Percentiles rank a stretch among this genome's conserved stretches.
phyloP scores from a whole-genome alignment of 2,329 filamentous ascomycete genomes.

The Aureobasidium zeae region DNA sequence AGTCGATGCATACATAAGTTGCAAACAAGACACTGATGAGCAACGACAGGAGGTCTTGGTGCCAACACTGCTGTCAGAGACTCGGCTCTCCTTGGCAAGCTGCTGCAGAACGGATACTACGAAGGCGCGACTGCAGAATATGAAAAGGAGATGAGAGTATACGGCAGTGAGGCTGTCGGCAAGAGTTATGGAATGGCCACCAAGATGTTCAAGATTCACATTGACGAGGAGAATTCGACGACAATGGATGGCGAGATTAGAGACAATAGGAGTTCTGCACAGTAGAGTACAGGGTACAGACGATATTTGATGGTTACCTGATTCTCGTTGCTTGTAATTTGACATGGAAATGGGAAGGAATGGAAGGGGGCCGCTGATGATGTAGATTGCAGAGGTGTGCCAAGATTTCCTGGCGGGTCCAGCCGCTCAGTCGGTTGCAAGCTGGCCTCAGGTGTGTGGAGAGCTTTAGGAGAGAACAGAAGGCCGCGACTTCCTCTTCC shows the following conservation, averaged over 20 bases:
- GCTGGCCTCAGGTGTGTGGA: slow-evolving; percentile 14
- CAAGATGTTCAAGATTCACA: slow-evolving; percentile 36
- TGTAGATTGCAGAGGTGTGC: slow-evolving; percentile 13
- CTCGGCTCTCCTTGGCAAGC: slow-evolving; percentile 44
- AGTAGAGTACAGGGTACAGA: too few relatives aligned
- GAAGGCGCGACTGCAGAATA: slow-evolving; percentile 32
- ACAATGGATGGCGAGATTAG: slow-evolving; percentile 8
- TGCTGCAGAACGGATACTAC: slow-evolving; percentile 43
- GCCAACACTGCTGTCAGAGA: slow-evolving; percentile 50
- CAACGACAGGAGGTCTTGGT: slow-evolving; percentile 35
- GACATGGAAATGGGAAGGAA: too few relatives aligned
- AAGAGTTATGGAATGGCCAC: slow-evolving; percentile 44
- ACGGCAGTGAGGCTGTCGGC: slow-evolving; percentile 48
- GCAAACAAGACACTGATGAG: neutral
- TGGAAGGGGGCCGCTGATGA: too few relatives aligned
- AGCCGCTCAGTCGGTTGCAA: slow-evolving; percentile 4
- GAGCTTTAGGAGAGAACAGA: slow-evolving; percentile 16
- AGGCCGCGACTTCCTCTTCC: slow-evolving; percentile 10
- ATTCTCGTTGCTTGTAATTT: too few relatives aligned
- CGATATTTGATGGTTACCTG: too few relatives aligned
- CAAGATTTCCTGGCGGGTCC: slow-evolving; percentile 13
- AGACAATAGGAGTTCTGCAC: slow-evolving; percentile 9
- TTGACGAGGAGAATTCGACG: slow-evolving; percentile 34
- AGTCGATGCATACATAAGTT: too few relatives aligned
- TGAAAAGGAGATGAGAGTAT: slow-evolving; percentile 38